Evolutionary conservation across 2,329 filamentous ascomycete genomes (phyloP), one percentile per base, ranked within the genome.

Genomic region (Pseudocercospora fuligena): DNA sequence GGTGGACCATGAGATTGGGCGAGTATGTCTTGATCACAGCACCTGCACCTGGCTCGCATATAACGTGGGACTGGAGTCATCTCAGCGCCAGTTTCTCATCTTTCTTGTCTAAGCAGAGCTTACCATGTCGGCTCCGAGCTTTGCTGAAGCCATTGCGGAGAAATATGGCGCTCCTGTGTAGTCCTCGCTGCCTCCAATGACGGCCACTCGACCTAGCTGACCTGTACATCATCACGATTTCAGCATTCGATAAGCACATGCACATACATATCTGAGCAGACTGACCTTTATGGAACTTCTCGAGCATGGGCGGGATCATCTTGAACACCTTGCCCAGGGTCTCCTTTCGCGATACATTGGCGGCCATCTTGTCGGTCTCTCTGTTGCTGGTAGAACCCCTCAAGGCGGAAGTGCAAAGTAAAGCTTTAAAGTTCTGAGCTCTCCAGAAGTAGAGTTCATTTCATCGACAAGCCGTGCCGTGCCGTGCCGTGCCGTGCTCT

Each of bases 151-250:
- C 89, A 97, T 97, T 70, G 94, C 94, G 21, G 94, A 97, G 82
- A 99, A 99, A 82, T 97, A 99, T 12, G 95, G 95, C 66, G 95
- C 95, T 43, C 95, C 95, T 1, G 95, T 97, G 79, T 98, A 99
- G 80, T 98, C 94, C 78, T 94, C 90, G 76, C 93, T 97, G 47
- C 95, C 95, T 60, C 95, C 95, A 71, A 99, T 95, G 66, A 99
- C 95, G 61, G 89, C 95, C 61, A 99, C 89, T 63, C 95, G 88
- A 5, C 95, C 95, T 71, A 97, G 86, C 80, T 98, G 94, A 66
- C 95, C 94, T 97, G 73, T 46, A 51, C 40, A 27, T 31, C 40
- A 25, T 29, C 51, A 23, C 56, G 36, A 11, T 47, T 64, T 67
- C 60, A 64, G 12, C 8, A 29, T 31, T 25, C 62, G 16, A 6